Base-by-base conservation (phyloP, 2,329 filamentous ascomycete genomes). In the Arthrobotrys entomopaga region DNA sequence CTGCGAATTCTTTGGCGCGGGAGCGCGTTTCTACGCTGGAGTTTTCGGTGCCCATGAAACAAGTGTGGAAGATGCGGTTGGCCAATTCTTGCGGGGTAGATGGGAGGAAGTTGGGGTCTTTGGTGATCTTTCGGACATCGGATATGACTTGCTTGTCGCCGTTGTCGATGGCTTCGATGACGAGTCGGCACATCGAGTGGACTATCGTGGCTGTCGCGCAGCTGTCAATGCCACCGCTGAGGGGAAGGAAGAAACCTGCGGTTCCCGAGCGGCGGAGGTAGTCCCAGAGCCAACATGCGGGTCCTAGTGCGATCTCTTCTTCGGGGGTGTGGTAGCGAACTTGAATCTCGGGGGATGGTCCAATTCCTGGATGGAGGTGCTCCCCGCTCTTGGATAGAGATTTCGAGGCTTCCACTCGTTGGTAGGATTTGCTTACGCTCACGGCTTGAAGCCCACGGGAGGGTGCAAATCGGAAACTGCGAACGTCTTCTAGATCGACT, bases 41-140 rank as follows among this genome's bases (percentile, higher is more conserved):
- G 76, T 90, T 87, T 77, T 84, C 82, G 79, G 88, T 93, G 10
- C 90, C 91, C 87, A 92, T 90, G 81, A 88, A 91, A 53, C 85
- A 84, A 1, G 89, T 91, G 77, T 86, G 84, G 77, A 90, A 88
- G 43, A 90, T 83, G 1, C 83, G 81, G 76, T 56, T 81, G 78
- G 84, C 88, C 40, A 91, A 83, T 64, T 90, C 87, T 77, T 90
- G 83, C 0, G 88, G 83, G 0, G 85, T 87, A 19, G 82, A 82
- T 0, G 88, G 87, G 0, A 87, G 70, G 59, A 77, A 86, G 1
- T 78, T 80, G 2, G 83, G 82, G 16, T 80, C 80, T 59, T 83
- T 81, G 3, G 83, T 84, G 3, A 90, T 84, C 5, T 84, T 81
- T 42, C 83, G 82, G 6, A 85, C 82, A 78, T 89, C 84, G 67